Evolutionary conservation across 1,139 yeast species (phyloP).

Genomic region (Nakaseomyces nivariensis): DNA sequence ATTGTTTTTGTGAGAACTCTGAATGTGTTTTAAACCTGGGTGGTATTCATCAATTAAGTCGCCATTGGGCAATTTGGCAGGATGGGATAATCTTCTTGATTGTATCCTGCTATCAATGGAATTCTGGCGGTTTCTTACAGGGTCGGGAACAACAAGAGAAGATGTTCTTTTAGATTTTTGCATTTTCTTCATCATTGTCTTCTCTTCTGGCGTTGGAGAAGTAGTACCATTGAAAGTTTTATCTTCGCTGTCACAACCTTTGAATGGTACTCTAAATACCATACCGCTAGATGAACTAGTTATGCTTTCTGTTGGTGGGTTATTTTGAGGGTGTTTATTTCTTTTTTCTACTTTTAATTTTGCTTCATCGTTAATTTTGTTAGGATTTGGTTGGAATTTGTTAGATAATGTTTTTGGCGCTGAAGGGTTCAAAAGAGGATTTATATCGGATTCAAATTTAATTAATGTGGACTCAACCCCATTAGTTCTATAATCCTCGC

Average conservation of each 20-base stretch:
- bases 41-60: conserved; percentile 2
- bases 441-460: not conserved
- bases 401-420: not conserved
- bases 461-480: conserved; percentile 11
- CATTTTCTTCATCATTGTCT: not conserved
- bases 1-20: not conserved
- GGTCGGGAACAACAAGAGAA: conserved; percentile 9
- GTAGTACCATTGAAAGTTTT: not conserved
- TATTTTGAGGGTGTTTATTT: not conserved
- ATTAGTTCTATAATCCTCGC: conserved; percentile 18
- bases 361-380: not conserved
- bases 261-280: conserved; percentile 52
- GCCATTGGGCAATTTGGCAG: conserved; percentile 1
- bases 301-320: conserved; percentile 8
- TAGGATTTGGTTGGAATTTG: not conserved
- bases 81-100: conserved; percentile 1
- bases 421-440: not conserved
- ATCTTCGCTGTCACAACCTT: conserved; percentile 15
- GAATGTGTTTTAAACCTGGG: not conserved
- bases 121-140: not conserved
- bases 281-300: conserved; percentile 28
- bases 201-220: conserved; percentile 2
- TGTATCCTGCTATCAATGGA: not conserved
- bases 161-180: conserved; percentile 10
- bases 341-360: not conserved